A percentile compares a stretch with the other conserved stretches of the same genome.
Conservation (phyloP, 1,284 basidiomycete genomes). For the Schizophyllum commune region DNA sequence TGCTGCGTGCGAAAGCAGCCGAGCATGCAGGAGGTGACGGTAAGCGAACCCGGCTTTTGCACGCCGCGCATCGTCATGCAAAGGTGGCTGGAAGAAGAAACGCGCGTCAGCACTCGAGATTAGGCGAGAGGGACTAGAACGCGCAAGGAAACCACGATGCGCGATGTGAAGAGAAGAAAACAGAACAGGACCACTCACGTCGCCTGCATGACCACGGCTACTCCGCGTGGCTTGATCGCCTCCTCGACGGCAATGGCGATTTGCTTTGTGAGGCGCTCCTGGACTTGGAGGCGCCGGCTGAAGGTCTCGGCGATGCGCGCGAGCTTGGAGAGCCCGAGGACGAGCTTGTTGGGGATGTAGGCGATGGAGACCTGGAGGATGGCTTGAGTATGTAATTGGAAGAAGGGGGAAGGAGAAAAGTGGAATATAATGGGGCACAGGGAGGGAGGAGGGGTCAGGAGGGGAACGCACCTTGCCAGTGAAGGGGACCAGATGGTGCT, state of each 20-base stretch:
- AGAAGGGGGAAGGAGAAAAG: too few species aligned
- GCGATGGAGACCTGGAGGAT: conserved; percentile 58
- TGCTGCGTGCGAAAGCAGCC: conserved; percentile 96
- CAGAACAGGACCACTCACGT: conserved; percentile 49
- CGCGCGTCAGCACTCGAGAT: conserved; percentile 12
- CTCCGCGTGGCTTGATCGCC: conserved; percentile 93
- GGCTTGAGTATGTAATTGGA: conserved; percentile 10
- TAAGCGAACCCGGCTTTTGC: conserved; percentile 94
- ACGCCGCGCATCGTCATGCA: conserved; percentile 99
- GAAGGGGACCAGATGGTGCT: conserved; percentile 98
- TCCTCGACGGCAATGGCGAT: conserved; percentile 97
- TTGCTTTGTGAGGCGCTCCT: conserved; percentile 96
- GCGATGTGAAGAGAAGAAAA: too few species aligned
- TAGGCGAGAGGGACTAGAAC: too few species aligned
- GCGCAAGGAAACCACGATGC: neutral
- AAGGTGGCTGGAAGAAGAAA: conserved; percentile 63
- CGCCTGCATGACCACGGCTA: conserved; percentile 99
- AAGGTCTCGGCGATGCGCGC: conserved; percentile 98
- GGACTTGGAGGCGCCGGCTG: conserved; percentile 91
- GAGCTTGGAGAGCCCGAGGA: conserved; percentile 95
- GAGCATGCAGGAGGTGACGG: conserved; percentile 98
- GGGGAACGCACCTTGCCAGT: conserved; percentile 77
- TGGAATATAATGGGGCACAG: too few species aligned
- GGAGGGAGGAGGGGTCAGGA: conserved; percentile 9
- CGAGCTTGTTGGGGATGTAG: conserved; percentile 95